These are phyloP conservation scores for Kwoniella mangroviensis DNA, from an alignment of 768 basidiomycete genomes.

Conservation along the genomic window DNA sequence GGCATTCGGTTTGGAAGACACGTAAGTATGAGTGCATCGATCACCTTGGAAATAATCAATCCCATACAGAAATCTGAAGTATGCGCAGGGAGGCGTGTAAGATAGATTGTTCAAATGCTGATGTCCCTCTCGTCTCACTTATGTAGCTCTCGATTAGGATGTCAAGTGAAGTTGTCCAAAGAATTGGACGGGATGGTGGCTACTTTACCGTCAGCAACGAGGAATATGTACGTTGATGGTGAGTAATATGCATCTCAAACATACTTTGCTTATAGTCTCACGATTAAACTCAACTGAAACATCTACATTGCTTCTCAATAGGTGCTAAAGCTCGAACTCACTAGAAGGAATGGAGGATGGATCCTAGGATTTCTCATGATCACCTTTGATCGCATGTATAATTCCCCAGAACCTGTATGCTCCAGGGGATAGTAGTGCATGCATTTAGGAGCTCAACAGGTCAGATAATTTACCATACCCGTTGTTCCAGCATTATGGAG, in stretches of 20 bases:
- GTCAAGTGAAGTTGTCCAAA: slow-evolving; percentile 69
- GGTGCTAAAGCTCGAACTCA: slow-evolving; percentile 32
- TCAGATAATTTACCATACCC: background rate
- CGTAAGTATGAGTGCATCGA: slow-evolving; percentile 70
- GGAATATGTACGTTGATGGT: slow-evolving; percentile 99
- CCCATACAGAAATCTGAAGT: no score
- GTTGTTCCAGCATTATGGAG: no score
- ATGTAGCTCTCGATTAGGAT: slow-evolving; percentile 62
- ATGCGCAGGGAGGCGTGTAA: no score
- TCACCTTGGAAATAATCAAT: no score
- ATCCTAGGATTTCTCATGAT: background rate
- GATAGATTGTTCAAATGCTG: background rate
- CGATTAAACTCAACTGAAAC: background rate
- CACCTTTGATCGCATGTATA: no score
- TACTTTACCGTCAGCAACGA: slow-evolving; percentile 84
- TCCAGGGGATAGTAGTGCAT: background rate
- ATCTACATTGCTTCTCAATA: background rate
- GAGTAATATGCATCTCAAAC: slow-evolving; percentile 41
- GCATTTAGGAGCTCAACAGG: background rate
- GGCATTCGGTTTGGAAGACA: slow-evolving; percentile 95
- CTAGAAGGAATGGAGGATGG: background rate
- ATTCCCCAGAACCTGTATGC: no score
- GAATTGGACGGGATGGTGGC: slow-evolving; percentile 84
- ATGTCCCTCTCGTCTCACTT: background rate
- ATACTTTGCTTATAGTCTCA: background rate